Evolutionary conservation across 1,139 yeast genomes (phyloP).

Genomic region (Yamadazyma epiphylla): DNA sequence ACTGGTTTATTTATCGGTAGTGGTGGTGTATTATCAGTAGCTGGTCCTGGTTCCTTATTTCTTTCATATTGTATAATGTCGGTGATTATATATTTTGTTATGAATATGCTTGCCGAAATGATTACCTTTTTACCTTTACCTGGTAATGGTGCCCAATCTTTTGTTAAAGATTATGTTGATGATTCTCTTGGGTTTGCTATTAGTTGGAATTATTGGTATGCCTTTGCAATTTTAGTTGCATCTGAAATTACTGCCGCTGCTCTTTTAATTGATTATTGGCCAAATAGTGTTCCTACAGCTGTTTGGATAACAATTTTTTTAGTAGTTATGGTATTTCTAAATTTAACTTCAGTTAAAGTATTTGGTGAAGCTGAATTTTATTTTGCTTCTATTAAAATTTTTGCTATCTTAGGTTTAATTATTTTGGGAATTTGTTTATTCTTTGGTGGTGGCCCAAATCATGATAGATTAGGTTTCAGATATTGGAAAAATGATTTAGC

Average conservation of each 20-base stretch:
- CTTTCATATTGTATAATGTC: conserved; percentile 48
- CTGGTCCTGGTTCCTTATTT: conserved; percentile 52
- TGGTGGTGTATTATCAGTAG: conserved; percentile 39
- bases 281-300: conserved; percentile 43
- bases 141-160: conserved; percentile 41
- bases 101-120: conserved; percentile 62
- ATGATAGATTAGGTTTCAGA: conserved; percentile 57
- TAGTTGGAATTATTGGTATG: conserved; percentile 47
- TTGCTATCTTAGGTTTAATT: conserved; percentile 35
- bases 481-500: conserved; percentile 65
- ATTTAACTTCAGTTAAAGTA: conserved; percentile 43
- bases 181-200: conserved; percentile 43
- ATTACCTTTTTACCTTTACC: conserved; percentile 53
- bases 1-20: conserved; percentile 46
- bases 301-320: conserved; percentile 55
- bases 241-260: conserved; percentile 54
- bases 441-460: conserved; percentile 54
- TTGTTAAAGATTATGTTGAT: conserved; percentile 32
- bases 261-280: conserved; percentile 55
- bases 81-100: conserved; percentile 49
- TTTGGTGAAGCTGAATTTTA: conserved; percentile 69
- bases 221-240: conserved; percentile 46
- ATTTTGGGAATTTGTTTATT: conserved; percentile 41
- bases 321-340: conserved; percentile 32
- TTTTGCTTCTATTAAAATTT: conserved; percentile 55